Evolutionary conservation across 2,329 filamentous ascomycete species (phyloP).

Genomic region (Diaporthe ilicicola): DNA sequence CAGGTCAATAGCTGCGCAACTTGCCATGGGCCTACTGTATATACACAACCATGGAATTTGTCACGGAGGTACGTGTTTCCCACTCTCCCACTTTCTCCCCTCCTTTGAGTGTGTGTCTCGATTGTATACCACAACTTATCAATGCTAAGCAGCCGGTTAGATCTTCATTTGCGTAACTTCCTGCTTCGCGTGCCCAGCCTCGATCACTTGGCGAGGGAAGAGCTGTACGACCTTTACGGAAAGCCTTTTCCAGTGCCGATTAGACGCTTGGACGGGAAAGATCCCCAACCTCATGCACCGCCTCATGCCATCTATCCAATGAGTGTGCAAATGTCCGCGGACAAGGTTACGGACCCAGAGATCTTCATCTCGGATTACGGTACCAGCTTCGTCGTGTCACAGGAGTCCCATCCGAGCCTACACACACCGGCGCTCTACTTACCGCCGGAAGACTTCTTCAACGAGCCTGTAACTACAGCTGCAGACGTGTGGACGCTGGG

Average conservation of each 20-base stretch:
- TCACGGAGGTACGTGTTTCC: not conserved
- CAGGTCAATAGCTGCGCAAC: not conserved
- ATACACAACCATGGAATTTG: not conserved
- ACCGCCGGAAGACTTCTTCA: not conserved
- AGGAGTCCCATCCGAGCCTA: not conserved
- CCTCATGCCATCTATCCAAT: not conserved
- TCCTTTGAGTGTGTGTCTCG: not conserved
- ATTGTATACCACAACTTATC: accelerated
- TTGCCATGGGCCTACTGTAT: not conserved
- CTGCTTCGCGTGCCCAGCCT: not conserved
- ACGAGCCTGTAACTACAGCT: not conserved
- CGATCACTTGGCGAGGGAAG: not conserved
- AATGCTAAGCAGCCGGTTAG: not conserved
- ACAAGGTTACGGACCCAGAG: not conserved
- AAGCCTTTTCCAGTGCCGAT: not conserved
- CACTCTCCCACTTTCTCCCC: too few species aligned
- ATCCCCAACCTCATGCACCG: not conserved
- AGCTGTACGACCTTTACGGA: not conserved
- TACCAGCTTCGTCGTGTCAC: not conserved
- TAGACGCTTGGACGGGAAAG: not conserved
- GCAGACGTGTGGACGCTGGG: constrained; percentile 25
- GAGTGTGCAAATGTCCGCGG: not conserved
- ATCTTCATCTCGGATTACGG: not conserved
- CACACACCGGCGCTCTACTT: not conserved
- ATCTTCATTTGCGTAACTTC: not conserved